Base-by-base conservation (phyloP, 805 yeast species). In the Komagataella phaffii region DNA sequence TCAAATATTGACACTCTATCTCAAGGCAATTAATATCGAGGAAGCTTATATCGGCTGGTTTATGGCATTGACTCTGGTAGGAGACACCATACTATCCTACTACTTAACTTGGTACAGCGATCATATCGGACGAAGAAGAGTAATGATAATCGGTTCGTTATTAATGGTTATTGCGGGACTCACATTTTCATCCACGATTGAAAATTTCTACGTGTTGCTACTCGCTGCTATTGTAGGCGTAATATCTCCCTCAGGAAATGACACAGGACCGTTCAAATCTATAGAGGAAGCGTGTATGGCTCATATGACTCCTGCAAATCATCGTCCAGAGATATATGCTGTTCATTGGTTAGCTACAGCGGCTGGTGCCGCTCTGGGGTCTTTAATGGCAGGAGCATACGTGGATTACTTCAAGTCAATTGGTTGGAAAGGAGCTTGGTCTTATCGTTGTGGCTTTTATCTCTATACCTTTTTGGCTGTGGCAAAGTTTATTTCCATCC, bases 261-360 rank as follows among this genome's bases (percentile, higher is more conserved):
- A 88, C 60, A 87, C 90, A 0, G 96, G 96, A 0, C 96, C 96
- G 0, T 88, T 88, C 64, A 83, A 85, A 60, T 79, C 93, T 0
- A 80, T 88, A 24, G 96, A 88, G 63, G 96, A 88, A 61, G 81
- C 91, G 1, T 75, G 86, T 45, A 71, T 88, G 49, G 93, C 96
- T 0, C 91, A 86, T 64, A 67, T 88, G 55, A 83, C 95, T 0
- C 80, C 83, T 0, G 74, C 73, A 44, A 70, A 69, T 51, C 77
- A 75, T 52, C 71, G 95, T 48, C 83, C 95, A 1, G 86, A 80
- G 56, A 70, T 87, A 2, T 88, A 80, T 69, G 93, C 93, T 0
- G 70, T 83, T 57, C 87, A 88, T 61, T 82, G 85, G 44, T 64
- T 86, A 24, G 68, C 83, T 47, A 82, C 86, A 0, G 77, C 89